Conservation (phyloP, 176 grass and related monocot genomes). For the maize (Zea mays) region Zm-B73-REFERENCE-NAM-5.0 NC_050096.1:242063501-242064000, state of each 20-base stretch:
- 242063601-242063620: not conserved
- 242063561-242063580: not conserved
- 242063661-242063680: not conserved
- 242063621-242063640: not conserved
- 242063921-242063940: not conserved
- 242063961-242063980: not conserved
- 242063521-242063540: not conserved
- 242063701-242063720: conserved; percentile 6
- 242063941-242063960: not conserved
- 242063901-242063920: not conserved
- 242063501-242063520: not conserved
- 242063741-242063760: not conserved
- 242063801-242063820: no score
- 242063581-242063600: not conserved
- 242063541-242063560: not conserved
- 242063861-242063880: not conserved
- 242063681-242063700: not conserved
- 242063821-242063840: no score
- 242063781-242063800: no score
- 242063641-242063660: not conserved
- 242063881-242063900: not conserved
- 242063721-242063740: not conserved
- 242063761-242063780: not conserved
- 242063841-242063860: not conserved
- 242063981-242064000: conserved; percentile 10